Conservation (phyloP, 1,139 yeast species). For the Blastobotrys apis region DNA sequence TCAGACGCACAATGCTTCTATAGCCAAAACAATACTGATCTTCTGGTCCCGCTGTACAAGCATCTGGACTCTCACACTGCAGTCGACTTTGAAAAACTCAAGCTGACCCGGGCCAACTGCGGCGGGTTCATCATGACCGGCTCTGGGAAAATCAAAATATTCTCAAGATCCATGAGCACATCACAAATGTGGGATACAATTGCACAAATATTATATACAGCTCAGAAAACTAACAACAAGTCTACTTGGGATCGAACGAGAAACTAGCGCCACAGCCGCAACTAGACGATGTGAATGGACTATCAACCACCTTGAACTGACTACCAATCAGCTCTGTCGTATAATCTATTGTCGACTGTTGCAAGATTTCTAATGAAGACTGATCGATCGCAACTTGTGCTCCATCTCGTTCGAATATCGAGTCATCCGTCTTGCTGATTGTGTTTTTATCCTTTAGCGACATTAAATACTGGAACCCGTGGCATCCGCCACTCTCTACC, state of each 20-base stretch:
- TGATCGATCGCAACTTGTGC: slow-evolving; percentile 77
- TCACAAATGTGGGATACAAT: slow-evolving; percentile 12
- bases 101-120: slow-evolving; percentile 23
- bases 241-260: slow-evolving; percentile 60
- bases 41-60: slow-evolving; percentile 16
- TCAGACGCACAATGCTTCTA: slow-evolving; percentile 17
- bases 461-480: slow-evolving; percentile 89
- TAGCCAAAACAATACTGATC: slow-evolving; percentile 11
- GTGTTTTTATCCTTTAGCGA: slow-evolving; percentile 51
- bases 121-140: slow-evolving; percentile 23
- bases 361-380: slow-evolving; percentile 71
- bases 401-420: slow-evolving; percentile 61
- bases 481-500: slow-evolving; percentile 99
- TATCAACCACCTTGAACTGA: slow-evolving; percentile 84
- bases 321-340: slow-evolving; percentile 92
- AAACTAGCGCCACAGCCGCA: slow-evolving; percentile 98
- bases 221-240: not conserved
- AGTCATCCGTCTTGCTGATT: slow-evolving; percentile 40
- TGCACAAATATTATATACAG: slow-evolving; percentile 7
- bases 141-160: slow-evolving; percentile 22
- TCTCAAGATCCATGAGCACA: slow-evolving; percentile 12
- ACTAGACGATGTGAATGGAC: slow-evolving; percentile 83
- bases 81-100: slow-evolving; percentile 19
- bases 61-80: slow-evolving; percentile 20
- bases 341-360: slow-evolving; percentile 84